Conservation (phyloP, 257 asterid species). For the Datura wrightii region DNA sequence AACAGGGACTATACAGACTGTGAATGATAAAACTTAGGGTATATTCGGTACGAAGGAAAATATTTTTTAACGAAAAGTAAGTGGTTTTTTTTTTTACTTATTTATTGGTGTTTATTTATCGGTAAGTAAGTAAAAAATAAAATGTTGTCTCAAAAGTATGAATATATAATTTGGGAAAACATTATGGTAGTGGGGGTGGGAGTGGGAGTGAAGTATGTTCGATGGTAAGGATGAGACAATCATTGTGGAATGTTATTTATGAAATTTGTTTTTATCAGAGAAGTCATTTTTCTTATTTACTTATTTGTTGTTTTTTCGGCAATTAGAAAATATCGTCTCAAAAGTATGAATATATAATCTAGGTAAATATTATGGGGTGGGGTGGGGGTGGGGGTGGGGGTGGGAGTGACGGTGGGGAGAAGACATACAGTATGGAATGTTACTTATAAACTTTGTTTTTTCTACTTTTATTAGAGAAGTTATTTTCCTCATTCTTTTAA, state of each 20-base stretch:
- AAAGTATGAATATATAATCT: background rate
- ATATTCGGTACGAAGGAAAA: background rate
- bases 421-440: background rate
- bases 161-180: too few species aligned
- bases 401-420: too few species aligned
- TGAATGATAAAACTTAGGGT: background rate
- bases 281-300: background rate
- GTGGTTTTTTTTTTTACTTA: background rate
- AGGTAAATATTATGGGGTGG: background rate
- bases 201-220: too few species aligned
- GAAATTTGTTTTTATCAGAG: too few species aligned
- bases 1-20: background rate
- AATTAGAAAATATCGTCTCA: background rate
- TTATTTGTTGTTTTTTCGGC: background rate
- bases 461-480: background rate
- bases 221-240: too few species aligned
- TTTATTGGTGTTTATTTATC: too few species aligned
- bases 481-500: background rate
- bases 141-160: too few species aligned
- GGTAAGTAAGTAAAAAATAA: too few species aligned
- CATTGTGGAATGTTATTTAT: too few species aligned
- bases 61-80: background rate
- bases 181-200: too few species aligned
- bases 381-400: too few species aligned
- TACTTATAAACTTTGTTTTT: background rate